These are phyloP conservation scores for Ophiognomonia clavigignenti-juglandacearum DNA, from an alignment of 2,329 filamentous ascomycete species.

Conservation along the genomic window DNA sequence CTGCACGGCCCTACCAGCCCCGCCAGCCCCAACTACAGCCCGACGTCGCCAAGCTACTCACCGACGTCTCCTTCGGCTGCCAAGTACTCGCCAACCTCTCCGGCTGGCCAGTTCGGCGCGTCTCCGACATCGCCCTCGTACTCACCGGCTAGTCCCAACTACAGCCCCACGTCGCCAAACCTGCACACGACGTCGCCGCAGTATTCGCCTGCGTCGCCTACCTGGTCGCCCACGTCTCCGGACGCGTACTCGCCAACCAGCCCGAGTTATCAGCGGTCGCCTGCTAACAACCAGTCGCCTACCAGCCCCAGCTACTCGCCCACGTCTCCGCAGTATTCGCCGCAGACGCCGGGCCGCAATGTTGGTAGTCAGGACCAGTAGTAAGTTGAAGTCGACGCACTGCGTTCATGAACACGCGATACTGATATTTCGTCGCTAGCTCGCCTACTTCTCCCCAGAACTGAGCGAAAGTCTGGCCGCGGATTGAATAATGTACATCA, in stretches of 20 bases:
- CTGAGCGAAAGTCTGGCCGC: conserved; percentile 17
- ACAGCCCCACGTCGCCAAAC: conserved; percentile 64
- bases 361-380: conserved; percentile 34
- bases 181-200: conserved; percentile 51
- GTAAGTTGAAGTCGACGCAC: conserved; percentile 27
- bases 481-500: conserved; percentile 15
- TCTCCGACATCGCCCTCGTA: conserved; percentile 72
- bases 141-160: conserved; percentile 65
- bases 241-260: conserved; percentile 60
- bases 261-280: conserved; percentile 52
- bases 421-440: conserved; percentile 18
- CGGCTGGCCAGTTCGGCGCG: conserved; percentile 55
- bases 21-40: conserved; percentile 58
- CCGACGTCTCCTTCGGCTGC: conserved; percentile 55
- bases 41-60: conserved; percentile 61
- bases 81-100: conserved; percentile 67
- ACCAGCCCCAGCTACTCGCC: conserved; percentile 71
- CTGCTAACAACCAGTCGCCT: conserved; percentile 53
- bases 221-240: conserved; percentile 72
- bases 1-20: conserved; percentile 47
- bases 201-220: conserved; percentile 68
- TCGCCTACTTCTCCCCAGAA: conserved; percentile 35
- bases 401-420: too few relatives aligned
- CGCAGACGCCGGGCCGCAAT: conserved; percentile 37
- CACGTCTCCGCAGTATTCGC: conserved; percentile 46